Evolutionary conservation across 2,329 filamentous ascomycete genomes (phyloP).

Genomic region (Exophiala sp.): DNA sequence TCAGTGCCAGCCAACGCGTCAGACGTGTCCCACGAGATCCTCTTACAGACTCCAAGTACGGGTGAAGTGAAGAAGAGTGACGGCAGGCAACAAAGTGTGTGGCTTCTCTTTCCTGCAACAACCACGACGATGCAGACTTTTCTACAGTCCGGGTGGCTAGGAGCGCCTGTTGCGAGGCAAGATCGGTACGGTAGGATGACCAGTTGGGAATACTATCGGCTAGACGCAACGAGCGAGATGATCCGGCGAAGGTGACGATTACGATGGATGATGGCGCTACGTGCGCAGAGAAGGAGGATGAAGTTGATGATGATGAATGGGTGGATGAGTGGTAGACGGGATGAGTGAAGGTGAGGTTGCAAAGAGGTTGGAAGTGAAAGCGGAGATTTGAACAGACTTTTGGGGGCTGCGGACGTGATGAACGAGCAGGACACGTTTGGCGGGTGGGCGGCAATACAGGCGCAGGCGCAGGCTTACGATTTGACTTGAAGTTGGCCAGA

Average conservation of each 20-base stretch:
- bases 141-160: conserved; percentile 22
- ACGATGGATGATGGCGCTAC: conserved; percentile 15
- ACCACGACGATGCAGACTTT: conserved; percentile 15
- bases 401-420: no score
- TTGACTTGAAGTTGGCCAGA: no score
- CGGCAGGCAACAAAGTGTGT: conserved; percentile 1
- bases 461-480: no score
- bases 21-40: conserved; percentile 5
- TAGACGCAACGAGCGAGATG: conserved; percentile 8
- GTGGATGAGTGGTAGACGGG: conserved; percentile 6
- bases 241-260: conserved; percentile 10
- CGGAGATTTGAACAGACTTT: conserved; percentile 7
- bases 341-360: conserved; percentile 3
- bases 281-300: conserved; percentile 10
- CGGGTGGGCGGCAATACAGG: no score
- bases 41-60: conserved; percentile 15
- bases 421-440: no score
- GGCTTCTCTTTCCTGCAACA: conserved; percentile 9
- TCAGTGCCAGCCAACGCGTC: background rate
- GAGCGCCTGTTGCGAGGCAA: conserved; percentile 11
- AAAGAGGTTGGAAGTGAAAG: conserved; percentile 15
- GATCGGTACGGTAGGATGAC: background rate
- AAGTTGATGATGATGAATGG: conserved; percentile 5
- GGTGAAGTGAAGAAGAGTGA: conserved; percentile 9
- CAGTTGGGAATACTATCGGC: conserved; percentile 18